Evolutionary conservation across 2,329 filamentous ascomycete genomes (phyloP).

Genomic region (Aspergillus costaricaensis): DNA sequence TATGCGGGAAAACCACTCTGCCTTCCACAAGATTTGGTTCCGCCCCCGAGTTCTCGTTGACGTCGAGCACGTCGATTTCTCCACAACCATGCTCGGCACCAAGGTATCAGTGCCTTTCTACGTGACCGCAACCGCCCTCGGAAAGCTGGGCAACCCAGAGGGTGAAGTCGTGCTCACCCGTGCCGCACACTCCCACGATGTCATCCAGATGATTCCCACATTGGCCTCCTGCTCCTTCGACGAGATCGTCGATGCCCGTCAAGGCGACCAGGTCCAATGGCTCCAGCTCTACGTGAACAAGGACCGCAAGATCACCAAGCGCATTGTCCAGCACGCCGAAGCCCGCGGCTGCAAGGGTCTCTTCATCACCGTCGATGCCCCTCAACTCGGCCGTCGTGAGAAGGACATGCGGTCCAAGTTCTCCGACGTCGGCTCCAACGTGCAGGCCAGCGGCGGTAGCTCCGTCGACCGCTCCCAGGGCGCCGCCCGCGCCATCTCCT

Average conservation of each 20-base stretch:
- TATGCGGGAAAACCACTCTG: slow-evolving; percentile 89
- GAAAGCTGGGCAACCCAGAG: slow-evolving; percentile 90
- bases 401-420: slow-evolving; percentile 98
- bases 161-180: slow-evolving; percentile 90
- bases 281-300: slow-evolving; percentile 97
- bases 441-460: slow-evolving; percentile 69
- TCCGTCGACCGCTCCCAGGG: slow-evolving; percentile 83
- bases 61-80: slow-evolving; percentile 82
- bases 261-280: slow-evolving; percentile 87
- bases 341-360: slow-evolving; percentile 87
- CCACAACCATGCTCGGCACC: slow-evolving; percentile 90
- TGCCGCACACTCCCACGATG: slow-evolving; percentile 79
- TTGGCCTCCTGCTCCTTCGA: slow-evolving; percentile 96
- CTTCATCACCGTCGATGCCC: slow-evolving; percentile 98
- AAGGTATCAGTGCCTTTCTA: slow-evolving; percentile 88
- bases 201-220: slow-evolving; percentile 98
- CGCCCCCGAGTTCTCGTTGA: slow-evolving; percentile 85
- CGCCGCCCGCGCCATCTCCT: slow-evolving; percentile 89
- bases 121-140: slow-evolving; percentile 91
- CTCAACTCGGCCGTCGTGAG: slow-evolving; percentile 89
- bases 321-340: slow-evolving; percentile 91
- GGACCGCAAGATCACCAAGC: slow-evolving; percentile 83
- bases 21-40: slow-evolving; percentile 98
- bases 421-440: slow-evolving; percentile 76
- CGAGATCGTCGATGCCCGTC: slow-evolving; percentile 85